phyloP scores from a whole-genome alignment of 192 early-diverging fungal genomes.

The Chytriomyces sp. region DNA sequence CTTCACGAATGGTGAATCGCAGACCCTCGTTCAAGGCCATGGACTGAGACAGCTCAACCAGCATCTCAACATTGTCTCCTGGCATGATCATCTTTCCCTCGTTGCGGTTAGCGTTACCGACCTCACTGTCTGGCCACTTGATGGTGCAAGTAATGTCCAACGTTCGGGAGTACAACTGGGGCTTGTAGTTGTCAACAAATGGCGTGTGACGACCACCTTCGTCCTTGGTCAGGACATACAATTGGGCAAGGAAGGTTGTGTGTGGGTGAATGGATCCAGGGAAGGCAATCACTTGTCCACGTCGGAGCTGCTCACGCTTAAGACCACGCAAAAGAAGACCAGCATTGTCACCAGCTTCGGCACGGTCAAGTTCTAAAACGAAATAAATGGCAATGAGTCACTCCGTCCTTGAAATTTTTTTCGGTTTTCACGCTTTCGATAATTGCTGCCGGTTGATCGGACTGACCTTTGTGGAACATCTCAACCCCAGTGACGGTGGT shows the following conservation, averaged over 20 bases:
- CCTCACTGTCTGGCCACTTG: constrained; percentile 57
- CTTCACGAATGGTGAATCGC: constrained; percentile 97
- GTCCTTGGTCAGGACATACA: constrained; percentile 96
- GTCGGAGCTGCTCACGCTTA: constrained; percentile 94
- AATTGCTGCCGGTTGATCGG: constrained; percentile 13
- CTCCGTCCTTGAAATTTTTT: no score
- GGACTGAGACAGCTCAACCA: constrained; percentile 79
- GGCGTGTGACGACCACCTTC: constrained; percentile 98
- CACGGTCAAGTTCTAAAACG: constrained; percentile 84
- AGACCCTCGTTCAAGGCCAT: constrained; percentile 92
- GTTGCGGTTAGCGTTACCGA: constrained; percentile 76
- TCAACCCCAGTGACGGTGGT: constrained; percentile 97
- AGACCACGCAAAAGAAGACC: constrained; percentile 95
- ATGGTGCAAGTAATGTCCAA: constrained; percentile 91
- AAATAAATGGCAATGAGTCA: no score
- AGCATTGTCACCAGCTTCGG: constrained; percentile 98
- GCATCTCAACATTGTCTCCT: constrained; percentile 92
- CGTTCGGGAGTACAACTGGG: constrained; percentile 95
- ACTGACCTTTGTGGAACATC: constrained; percentile 94
- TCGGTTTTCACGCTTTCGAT: not conserved
- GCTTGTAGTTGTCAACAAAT: constrained; percentile 96
- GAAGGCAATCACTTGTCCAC: constrained; percentile 90
- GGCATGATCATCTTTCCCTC: constrained; percentile 98
- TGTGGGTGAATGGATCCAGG: constrained; percentile 94
- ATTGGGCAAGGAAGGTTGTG: constrained; percentile 90